These are phyloP conservation scores for Coniochaeta sp. DNA, from an alignment of 2,329 filamentous ascomycete genomes.

Conservation along the genomic window DNA sequence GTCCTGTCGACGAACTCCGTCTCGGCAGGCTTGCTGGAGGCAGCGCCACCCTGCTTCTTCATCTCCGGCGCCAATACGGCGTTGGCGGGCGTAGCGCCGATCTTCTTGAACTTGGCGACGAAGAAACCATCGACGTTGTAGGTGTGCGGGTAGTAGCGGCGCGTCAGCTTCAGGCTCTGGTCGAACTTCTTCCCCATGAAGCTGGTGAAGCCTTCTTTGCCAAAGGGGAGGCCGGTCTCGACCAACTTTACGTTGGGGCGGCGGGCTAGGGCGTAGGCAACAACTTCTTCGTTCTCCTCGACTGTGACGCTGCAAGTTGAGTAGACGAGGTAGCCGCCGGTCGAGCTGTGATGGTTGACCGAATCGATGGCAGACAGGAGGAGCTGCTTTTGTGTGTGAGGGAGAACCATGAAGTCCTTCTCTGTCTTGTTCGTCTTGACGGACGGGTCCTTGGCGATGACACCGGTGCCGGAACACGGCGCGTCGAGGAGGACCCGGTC, in stretches of 20 bases:
- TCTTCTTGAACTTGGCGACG: slow-evolving; percentile 95
- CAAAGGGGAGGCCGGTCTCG: slow-evolving; percentile 82
- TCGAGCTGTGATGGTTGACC: slow-evolving; percentile 83
- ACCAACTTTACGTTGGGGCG: slow-evolving; percentile 92
- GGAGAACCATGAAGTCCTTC: slow-evolving; percentile 86
- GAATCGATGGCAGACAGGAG: slow-evolving; percentile 91
- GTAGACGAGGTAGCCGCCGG: slow-evolving; percentile 92
- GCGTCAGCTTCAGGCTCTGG: slow-evolving; percentile 70
- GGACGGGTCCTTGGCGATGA: slow-evolving; percentile 92
- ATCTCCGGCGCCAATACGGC: slow-evolving; percentile 27
- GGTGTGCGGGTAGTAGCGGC: slow-evolving; percentile 81
- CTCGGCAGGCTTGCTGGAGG: slow-evolving; percentile 16
- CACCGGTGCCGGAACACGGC: slow-evolving; percentile 92
- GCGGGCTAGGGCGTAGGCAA: slow-evolving; percentile 86
- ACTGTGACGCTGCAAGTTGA: slow-evolving; percentile 93
- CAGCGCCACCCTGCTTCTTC: slow-evolving; percentile 4
- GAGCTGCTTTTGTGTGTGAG: slow-evolving; percentile 92
- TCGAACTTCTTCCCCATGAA: slow-evolving; percentile 92
- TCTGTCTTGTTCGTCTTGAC: slow-evolving; percentile 99
- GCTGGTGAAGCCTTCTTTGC: slow-evolving; percentile 84
- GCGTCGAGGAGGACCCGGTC: slow-evolving; percentile 91
- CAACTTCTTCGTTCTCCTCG: slow-evolving; percentile 60
- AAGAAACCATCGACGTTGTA: slow-evolving; percentile 98
- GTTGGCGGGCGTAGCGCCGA: slow-evolving; percentile 63
- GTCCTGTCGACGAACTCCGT: slow-evolving; percentile 58